These are phyloP conservation scores for Thermomucor indicae-seudaticae DNA, from an alignment of 371 early-diverging fungal species.

Conservation along the genomic window DNA sequence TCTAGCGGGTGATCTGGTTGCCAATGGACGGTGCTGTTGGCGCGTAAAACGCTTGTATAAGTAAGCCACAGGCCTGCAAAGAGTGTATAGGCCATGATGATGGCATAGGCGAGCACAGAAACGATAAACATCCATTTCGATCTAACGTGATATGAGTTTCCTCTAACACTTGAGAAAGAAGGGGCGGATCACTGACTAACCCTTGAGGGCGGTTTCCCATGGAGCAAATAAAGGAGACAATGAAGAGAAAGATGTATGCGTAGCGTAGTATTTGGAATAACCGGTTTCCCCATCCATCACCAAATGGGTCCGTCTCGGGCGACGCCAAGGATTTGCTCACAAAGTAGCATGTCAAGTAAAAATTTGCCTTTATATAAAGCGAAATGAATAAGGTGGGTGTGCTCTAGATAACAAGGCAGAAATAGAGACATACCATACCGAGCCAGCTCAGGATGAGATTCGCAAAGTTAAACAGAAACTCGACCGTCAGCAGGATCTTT, in stretches of 20 bases:
- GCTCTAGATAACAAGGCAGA: no score
- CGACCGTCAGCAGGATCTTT: constrained; percentile 60
- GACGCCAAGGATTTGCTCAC: constrained; percentile 58
- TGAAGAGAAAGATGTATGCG: constrained; percentile 72
- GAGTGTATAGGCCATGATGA: constrained; percentile 45
- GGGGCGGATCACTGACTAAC: constrained; percentile 26
- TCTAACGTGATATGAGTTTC: constrained; percentile 8
- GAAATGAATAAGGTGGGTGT: not conserved
- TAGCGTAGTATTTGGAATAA: constrained; percentile 63
- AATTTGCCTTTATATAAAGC: constrained; percentile 53
- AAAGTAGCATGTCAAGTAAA: constrained; percentile 86
- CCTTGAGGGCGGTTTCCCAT: constrained; percentile 94
- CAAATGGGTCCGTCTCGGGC: constrained; percentile 63
- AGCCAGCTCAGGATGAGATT: constrained; percentile 80
- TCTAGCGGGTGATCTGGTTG: constrained; percentile 22
- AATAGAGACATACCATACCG: constrained; percentile 54
- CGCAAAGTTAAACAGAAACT: constrained; percentile 70
- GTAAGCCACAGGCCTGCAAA: constrained; percentile 47
- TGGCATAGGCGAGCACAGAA: constrained; percentile 28
- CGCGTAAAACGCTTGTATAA: constrained; percentile 39
- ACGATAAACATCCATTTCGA: constrained; percentile 37
- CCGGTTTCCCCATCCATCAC: constrained; percentile 54
- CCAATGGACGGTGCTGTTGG: constrained; percentile 21
- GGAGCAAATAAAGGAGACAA: constrained; percentile 78
- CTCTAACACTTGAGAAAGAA: no score